A percentile compares a stretch with the other conserved stretches of the same genome.
Conservation (phyloP, 2,329 filamentous ascomycete species). For the Clonostachys chloroleuca region DNA sequence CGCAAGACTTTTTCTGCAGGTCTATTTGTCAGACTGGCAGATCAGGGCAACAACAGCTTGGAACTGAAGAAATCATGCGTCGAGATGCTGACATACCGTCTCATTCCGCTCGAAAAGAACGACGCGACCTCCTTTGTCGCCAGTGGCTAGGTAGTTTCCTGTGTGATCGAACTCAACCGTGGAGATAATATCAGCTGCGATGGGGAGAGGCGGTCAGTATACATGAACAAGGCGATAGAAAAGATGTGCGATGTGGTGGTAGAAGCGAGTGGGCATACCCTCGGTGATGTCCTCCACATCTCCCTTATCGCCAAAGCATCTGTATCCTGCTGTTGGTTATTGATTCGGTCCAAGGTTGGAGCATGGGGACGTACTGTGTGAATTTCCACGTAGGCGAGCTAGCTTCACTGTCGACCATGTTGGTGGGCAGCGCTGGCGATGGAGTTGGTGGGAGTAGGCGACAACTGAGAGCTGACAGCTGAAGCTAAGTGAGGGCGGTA, state of each 20-base stretch:
- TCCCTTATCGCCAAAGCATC: constrained; percentile 99
- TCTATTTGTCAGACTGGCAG: background rate
- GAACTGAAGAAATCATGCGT: background rate
- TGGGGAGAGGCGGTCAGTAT: constrained; percentile 13
- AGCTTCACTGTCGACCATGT: constrained; percentile 95
- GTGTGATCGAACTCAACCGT: constrained; percentile 90
- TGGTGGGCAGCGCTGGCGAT: constrained; percentile 34
- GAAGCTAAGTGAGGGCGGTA: background rate
- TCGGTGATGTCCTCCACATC: constrained; percentile 99
- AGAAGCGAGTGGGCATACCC: constrained; percentile 47
- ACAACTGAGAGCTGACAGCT: constrained; percentile 3
- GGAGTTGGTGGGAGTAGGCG: constrained; percentile 9
- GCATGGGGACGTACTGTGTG: constrained; percentile 73
- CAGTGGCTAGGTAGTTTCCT: constrained; percentile 85
- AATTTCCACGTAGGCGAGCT: constrained; percentile 99
- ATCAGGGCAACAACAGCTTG: background rate
- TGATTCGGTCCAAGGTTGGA: background rate
- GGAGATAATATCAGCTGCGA: constrained; percentile 80
- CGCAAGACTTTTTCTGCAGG: constrained; percentile 95
- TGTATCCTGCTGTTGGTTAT: constrained; percentile 29
- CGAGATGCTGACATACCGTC: constrained; percentile 57
- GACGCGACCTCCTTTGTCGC: constrained; percentile 82
- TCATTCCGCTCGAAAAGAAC: constrained; percentile 92
- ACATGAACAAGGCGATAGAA: constrained; percentile 7
- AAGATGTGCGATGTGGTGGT: constrained; percentile 1